Conservation (phyloP, 2,329 filamentous ascomycete species). For the Trichophyton simii region DNA sequence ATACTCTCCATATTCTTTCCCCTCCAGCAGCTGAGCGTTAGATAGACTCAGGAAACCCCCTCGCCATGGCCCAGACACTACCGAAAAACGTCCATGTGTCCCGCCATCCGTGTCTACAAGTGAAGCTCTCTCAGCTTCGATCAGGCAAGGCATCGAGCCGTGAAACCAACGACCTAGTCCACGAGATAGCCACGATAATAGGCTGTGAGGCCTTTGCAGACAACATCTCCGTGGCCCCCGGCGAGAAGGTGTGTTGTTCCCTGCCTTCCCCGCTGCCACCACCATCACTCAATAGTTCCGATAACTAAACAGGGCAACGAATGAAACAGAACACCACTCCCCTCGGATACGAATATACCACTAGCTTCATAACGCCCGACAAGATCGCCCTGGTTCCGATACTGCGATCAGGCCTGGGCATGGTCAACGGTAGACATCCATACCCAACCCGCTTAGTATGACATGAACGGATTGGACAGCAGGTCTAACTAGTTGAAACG, state of each 20-base stretch:
- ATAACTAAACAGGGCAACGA: background rate
- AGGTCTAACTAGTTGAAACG: background rate
- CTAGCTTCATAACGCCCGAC: conserved; percentile 49
- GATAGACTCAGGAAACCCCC: too few relatives aligned
- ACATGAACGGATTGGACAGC: background rate
- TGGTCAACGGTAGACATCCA: conserved; percentile 58
- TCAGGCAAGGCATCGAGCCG: conserved; percentile 56
- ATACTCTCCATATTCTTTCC: too few relatives aligned
- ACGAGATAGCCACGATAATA: conserved; percentile 75
- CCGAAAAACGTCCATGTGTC: conserved; percentile 60
- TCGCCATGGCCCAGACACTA: conserved; percentile 19
- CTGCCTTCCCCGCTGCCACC: background rate
- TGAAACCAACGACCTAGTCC: conserved; percentile 68
- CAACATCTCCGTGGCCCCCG: conserved; percentile 45
- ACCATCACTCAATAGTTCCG: background rate
- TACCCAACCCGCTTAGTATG: background rate
- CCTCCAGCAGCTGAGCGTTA: too few relatives aligned
- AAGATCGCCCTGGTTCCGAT: conserved; percentile 78
- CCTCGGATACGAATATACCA: conserved; percentile 62
- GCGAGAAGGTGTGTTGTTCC: conserved; percentile 49
- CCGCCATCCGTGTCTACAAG: conserved; percentile 68
- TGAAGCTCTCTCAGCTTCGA: conserved; percentile 82
- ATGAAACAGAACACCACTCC: conserved; percentile 54
- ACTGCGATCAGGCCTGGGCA: conserved; percentile 78
- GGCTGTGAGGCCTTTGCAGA: conserved; percentile 66